These are phyloP conservation scores for Scheffersomyces quercinus DNA, from an alignment of 1,139 yeast species.

Conservation along the genomic window DNA sequence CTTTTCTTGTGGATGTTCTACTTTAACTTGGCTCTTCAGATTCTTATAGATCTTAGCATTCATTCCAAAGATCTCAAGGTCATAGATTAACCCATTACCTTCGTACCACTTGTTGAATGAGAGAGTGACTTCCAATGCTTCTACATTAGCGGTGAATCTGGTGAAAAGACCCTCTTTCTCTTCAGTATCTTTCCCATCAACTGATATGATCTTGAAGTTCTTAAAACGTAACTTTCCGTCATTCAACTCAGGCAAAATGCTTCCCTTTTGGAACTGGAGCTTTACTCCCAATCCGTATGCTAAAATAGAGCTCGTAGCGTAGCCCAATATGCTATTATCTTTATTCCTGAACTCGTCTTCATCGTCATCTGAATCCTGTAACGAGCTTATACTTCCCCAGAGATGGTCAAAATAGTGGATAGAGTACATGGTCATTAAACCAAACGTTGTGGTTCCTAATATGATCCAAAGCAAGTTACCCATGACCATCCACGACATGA, in stretches of 20 bases:
- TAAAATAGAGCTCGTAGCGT: slow-evolving; percentile 36
- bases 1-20: neutral
- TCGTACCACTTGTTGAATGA: slow-evolving; percentile 71
- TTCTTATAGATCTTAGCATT: slow-evolving; percentile 47
- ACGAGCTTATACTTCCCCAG: slow-evolving; percentile 19
- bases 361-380: slow-evolving; percentile 12
- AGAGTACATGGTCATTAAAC: slow-evolving; percentile 51
- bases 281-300: slow-evolving; percentile 42
- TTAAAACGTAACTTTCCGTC: slow-evolving; percentile 64
- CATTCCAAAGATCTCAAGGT: slow-evolving; percentile 62
- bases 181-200: slow-evolving; percentile 2
- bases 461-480: slow-evolving; percentile 61
- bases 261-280: slow-evolving; percentile 37
- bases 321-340: slow-evolving; percentile 34
- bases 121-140: slow-evolving; percentile 57
- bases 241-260: slow-evolving; percentile 47
- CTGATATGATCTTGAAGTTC: slow-evolving; percentile 43
- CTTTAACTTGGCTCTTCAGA: slow-evolving; percentile 1
- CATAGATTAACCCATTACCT: slow-evolving; percentile 65
- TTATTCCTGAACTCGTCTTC: slow-evolving; percentile 7
- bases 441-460: slow-evolving; percentile 66
- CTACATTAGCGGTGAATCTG: slow-evolving; percentile 43
- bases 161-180: slow-evolving; percentile 8
- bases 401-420: slow-evolving; percentile 41
- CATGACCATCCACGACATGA: slow-evolving; percentile 57